A percentile compares a stretch with the other conserved stretches of the same genome.
phyloP scores from a whole-genome alignment of 108 stramenopile species.

The Chaetoceros muelleri region DNA sequence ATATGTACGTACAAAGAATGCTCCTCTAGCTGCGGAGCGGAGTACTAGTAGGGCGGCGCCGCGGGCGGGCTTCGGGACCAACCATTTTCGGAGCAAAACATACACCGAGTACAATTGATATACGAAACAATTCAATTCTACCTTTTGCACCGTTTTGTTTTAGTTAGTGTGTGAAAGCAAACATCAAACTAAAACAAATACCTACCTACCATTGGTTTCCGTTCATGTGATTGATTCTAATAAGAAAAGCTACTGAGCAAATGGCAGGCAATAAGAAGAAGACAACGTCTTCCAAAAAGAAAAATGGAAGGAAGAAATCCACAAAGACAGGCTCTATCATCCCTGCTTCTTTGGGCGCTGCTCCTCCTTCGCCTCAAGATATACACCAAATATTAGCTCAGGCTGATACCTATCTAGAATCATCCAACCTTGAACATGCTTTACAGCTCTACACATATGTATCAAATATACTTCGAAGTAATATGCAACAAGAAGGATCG shows the following conservation, averaged over 20 bases:
- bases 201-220: too few species aligned
- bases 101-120: too few species aligned
- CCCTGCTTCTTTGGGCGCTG: too few species aligned
- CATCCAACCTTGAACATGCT: not conserved
- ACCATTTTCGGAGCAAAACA: too few species aligned
- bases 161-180: too few species aligned
- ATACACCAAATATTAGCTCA: not conserved
- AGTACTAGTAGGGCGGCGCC: conserved; percentile 5
- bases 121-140: too few species aligned
- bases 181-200: too few species aligned
- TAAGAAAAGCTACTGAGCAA: not conserved
- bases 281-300: not conserved
- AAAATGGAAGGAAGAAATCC: not conserved
- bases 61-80: not conserved
- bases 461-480: not conserved
- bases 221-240: too few species aligned
- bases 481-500: not conserved
- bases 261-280: conserved; percentile 2
- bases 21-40: too few species aligned
- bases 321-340: not conserved
- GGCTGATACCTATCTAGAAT: not conserved
- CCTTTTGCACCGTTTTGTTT: too few species aligned
- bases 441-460: not conserved
- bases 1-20: too few species aligned
- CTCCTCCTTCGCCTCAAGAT: not conserved